Base-by-base conservation (phyloP, 192 early-diverging fungal genomes). In the Pilaira anomala region DNA sequence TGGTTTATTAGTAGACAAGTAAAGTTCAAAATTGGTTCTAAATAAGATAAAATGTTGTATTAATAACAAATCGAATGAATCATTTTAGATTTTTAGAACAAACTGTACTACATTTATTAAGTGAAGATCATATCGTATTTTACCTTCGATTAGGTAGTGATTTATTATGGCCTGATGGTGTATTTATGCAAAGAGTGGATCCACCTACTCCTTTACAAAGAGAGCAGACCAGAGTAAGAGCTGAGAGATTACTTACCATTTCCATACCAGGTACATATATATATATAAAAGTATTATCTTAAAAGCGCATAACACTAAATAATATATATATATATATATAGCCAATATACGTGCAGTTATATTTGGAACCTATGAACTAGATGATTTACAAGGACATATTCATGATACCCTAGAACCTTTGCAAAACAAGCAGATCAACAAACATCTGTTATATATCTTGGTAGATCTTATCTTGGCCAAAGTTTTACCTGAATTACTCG, bases 361-460 rank as follows among this genome's bases (percentile, higher is more conserved):
- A 13, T 67, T 76, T 33, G 68, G 55, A 25, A 68, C 74, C 1
- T 30, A 41, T 2, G 60, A 77, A 45, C 49, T 75, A 6, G 41
- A 67, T 13, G 65, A 74, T 22, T 68, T 79, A 48, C 61, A 77
- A 9, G 24, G 36, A 16, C 71, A 72, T 16, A 71, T 76, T 9
- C 73, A 63, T 50, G 71, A 76, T 16, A 70, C 66, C 0, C 24
- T 82, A 1, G 73, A 68, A 14, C 80, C 80, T 0, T 67, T 82
- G 24, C 80, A 82, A 29, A 73, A 76, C 63, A 73, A 76, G 41
- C 33, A 69, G 9, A 74, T 76, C 30, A 83, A 83, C 48, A 77
- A 79, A 50, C 80, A 83, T 41, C 48, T 83, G n/a, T 63, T 83
- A 3, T 78, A 76, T 58, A 63, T 78, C 39, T 68, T 77, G 11